Evolutionary conservation across 164 flowering plant genomes (phyloP), one percentile per base, ranked within the genome.

Genomic region (Magnolia officinalis): DNA sequence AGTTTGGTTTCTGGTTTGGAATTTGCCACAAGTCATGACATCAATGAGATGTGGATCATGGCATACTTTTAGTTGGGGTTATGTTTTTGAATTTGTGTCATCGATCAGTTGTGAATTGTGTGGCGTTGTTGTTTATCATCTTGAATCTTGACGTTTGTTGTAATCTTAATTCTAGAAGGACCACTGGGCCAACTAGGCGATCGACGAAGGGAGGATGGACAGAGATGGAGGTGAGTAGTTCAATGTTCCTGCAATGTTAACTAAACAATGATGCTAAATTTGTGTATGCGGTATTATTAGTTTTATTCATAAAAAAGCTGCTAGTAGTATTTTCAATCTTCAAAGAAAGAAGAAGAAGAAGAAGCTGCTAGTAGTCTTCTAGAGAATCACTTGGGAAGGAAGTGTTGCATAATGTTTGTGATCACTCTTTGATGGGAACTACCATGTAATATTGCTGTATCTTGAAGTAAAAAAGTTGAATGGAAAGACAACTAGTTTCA

Each of bases 131-230:
- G 13, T 55, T 55, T 55, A 8, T 55, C 18, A 11, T 55, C 61
- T 55, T 55, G 61, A 11, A 61, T 67, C 37, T 21, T 75, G 20
- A 23, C 26, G 67, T 4, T 63, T 64, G 59, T 59, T 23, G 14
- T 59, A 21, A 26, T 66, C 18, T 77, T 26, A 18, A 69, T 72
- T 74, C 29, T 50, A 85, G 85, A 81, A 87, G 89, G 82, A 78
- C 72, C 21, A 72, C 71, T 70, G 87, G 88, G 77, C 89, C 89
- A 50, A 79, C 84, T 16, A 85, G 85, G 79, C 89, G 92, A 10
- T 84, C 91, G 4, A 83, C 87, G 23, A 86, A 82, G 71, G 92
- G 90, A 70, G 88, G 90, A 73, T 90, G 92, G 95, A 89, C 92
- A 21, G 81, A 78, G 69, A 79, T 83, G 76, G 91, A 87, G 88